A percentile compares a stretch with the other conserved stretches of the same genome.
phyloP scores from a whole-genome alignment of 345 rosid species.

The Corchorus capsularis region DNA sequence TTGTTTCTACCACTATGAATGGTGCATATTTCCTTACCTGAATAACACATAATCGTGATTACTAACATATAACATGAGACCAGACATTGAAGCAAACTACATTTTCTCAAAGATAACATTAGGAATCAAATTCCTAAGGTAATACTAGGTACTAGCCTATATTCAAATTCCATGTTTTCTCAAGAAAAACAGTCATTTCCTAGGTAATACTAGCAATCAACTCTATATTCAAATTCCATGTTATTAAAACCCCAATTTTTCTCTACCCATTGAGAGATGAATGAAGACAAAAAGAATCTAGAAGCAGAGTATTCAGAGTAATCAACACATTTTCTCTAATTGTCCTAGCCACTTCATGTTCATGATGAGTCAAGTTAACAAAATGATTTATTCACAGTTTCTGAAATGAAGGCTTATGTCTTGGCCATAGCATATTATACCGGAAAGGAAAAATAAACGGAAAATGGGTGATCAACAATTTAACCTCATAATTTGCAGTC shows the following conservation, averaged over 20 bases:
- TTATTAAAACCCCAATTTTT: not conserved
- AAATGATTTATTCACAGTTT: not conserved
- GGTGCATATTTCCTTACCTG: conserved; percentile 74
- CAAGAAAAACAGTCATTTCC: no score
- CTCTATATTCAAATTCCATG: not conserved
- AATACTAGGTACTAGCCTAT: no score
- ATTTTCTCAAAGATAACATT: not conserved
- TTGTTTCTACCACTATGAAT: conserved; percentile 75
- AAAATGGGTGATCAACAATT: not conserved
- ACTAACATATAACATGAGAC: no score
- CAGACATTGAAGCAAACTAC: not conserved
- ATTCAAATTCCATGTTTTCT: no score
- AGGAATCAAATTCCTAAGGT: no score
- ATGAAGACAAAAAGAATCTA: not conserved
- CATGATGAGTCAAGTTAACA: not conserved
- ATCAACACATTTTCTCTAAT: not conserved
- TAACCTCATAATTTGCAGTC: conserved; percentile 75
- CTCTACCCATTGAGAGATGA: not conserved
- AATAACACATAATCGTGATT: not conserved
- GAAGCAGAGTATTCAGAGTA: not conserved
- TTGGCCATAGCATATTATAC: not conserved
- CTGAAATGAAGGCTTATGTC: not conserved
- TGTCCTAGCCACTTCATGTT: not conserved
- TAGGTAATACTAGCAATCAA: no score
- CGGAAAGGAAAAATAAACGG: not conserved